Evolutionary conservation across 1,284 basidiomycete genomes (phyloP).

Genomic region (Cutaneotrichosporon sp.): DNA sequence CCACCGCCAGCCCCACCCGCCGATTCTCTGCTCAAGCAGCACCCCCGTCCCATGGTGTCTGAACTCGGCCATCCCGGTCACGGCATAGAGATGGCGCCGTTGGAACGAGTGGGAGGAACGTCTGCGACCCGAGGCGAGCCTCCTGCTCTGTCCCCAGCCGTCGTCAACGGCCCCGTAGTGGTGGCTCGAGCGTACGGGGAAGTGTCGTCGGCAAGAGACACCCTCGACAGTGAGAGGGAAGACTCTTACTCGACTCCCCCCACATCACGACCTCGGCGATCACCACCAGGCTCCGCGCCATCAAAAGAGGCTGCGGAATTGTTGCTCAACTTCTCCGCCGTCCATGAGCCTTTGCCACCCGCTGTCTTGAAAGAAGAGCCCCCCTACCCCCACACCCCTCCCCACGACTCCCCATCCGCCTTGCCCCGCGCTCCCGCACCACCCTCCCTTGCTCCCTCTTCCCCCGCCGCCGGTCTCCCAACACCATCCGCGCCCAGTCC

Average conservation of each 20-base stretch:
- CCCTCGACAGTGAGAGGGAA: not conserved
- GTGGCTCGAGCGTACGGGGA: conserved; percentile 6
- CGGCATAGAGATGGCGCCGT: conserved; percentile 1
- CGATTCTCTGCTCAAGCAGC: not conserved
- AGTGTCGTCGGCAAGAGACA: not conserved
- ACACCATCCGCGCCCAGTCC: conserved; percentile 24
- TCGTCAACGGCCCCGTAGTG: not conserved
- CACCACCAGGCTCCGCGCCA: conserved; percentile 20
- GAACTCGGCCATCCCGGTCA: not conserved
- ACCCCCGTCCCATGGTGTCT: not conserved
- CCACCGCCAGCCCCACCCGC: not conserved
- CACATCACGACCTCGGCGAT: not conserved
- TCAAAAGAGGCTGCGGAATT: conserved; percentile 36
- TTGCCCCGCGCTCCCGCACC: conserved; percentile 8
- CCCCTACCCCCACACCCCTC: conserved; percentile 36
- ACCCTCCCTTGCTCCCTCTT: conserved; percentile 17
- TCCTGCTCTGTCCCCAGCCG: no score
- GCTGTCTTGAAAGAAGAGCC: conserved; percentile 13
- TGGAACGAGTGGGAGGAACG: not conserved
- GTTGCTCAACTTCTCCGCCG: conserved; percentile 36
- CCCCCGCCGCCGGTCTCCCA: conserved; percentile 20
- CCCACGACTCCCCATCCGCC: conserved; percentile 27
- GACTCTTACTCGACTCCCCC: conserved; percentile 3
- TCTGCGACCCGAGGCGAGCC: not conserved
- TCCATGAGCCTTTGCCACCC: conserved; percentile 12